Evolutionary conservation across 305 asterid species (phyloP), one percentile per base, ranked within the genome.

Genomic region (Solanum hybrid): DNA sequence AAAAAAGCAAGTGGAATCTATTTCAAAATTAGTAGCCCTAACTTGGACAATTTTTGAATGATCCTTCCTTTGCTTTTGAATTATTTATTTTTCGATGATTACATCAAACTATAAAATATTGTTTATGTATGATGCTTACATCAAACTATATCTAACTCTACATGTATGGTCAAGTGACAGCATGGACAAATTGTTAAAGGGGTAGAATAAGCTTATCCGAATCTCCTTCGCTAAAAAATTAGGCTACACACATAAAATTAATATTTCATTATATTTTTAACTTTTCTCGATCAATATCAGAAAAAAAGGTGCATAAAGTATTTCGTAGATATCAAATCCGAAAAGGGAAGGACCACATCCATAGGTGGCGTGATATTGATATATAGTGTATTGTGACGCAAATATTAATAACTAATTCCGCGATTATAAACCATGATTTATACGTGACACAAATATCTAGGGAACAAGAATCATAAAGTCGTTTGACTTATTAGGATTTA

Each of bases 1-100:
- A 22, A 78, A 76, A 76, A 78, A 78, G 57, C 6, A 35, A 78
- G 28, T 78, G 85, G 85, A 35, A 78, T 78, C 85, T 78, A 22
- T 42, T 39, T 78, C 85, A 78, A 78, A 78, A 22, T 36, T 35
- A 78, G 51, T 35, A 35, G 51, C 85, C 11, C 11, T 11, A 78
- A 35, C 26, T 35, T 77, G 46, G 51, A 78, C 11, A 78, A 35
- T 35, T 22, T 78, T 35, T 78, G 31, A n/a, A 22, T 78, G 84
- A 22, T 35, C 8, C 4, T 78, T 35, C 13, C 10, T 35, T 78
- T 35, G 18, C 84, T 77, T 34, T 77, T 34, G 84, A 77, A 35
- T 77, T 35, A 78, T 78, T 5, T 10, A 22, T 22, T 22, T 78
- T 78, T 8, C 4, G 29, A 77, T 77, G 29, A 34, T 77, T 76